Evolutionary conservation across 169 alveolate genomes (phyloP).

Genomic region (Eimeria falciformis): DNA sequence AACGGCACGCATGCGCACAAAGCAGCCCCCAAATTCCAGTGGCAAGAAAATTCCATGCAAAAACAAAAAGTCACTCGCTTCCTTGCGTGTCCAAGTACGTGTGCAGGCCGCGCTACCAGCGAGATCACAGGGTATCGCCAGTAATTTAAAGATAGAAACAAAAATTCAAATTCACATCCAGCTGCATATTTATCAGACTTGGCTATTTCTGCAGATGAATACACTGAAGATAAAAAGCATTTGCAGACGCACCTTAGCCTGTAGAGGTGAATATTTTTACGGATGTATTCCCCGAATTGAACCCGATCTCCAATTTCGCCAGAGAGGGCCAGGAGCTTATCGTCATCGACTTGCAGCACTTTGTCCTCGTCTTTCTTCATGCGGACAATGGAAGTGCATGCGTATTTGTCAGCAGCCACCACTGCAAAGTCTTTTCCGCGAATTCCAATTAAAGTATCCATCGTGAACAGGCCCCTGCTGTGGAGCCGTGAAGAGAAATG

Average conservation of each 20-base stretch:
- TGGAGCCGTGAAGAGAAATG: too few species aligned
- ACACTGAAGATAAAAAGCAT: background rate
- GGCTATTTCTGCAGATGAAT: background rate
- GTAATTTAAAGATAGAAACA: too few species aligned
- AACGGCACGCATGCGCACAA: too few species aligned
- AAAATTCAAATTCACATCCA: background rate
- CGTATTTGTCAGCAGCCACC: slow-evolving; percentile 48
- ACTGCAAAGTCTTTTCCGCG: slow-evolving; percentile 11
- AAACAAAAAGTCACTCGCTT: too few species aligned
- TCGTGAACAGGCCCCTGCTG: slow-evolving; percentile 26
- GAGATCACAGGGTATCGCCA: background rate
- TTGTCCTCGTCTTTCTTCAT: slow-evolving; percentile 38
- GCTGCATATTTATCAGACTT: background rate
- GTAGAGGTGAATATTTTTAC: slow-evolving; percentile 58
- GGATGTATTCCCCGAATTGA: slow-evolving; percentile 49
- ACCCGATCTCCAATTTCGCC: slow-evolving; percentile 15
- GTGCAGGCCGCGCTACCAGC: background rate
- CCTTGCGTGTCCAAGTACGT: too few species aligned
- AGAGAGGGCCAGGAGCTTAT: slow-evolving; percentile 39
- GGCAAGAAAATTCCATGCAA: too few species aligned
- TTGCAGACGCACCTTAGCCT: slow-evolving; percentile 38
- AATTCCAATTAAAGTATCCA: slow-evolving; percentile 59
- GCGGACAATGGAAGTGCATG: background rate
- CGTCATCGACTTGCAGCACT: slow-evolving; percentile 24
- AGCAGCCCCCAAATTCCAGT: too few species aligned